Percentiles rank a stretch among this genome's conserved stretches.
phyloP scores from a whole-genome alignment of 805 yeast species.

The Candida bentonensis region DNA sequence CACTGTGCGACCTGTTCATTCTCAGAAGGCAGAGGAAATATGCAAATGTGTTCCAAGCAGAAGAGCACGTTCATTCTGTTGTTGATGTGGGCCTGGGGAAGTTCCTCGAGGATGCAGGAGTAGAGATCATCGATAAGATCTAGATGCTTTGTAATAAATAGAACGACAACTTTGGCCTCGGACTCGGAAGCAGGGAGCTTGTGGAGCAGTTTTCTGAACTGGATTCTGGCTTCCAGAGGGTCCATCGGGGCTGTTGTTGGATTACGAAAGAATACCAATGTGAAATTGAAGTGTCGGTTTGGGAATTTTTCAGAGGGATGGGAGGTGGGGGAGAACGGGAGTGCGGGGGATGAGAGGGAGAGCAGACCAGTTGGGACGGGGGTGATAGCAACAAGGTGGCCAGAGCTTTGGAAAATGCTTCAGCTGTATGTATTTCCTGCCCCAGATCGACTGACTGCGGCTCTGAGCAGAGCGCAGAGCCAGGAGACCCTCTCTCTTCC shows the following conservation, averaged over 20 bases:
- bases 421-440: no score
- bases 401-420: no score
- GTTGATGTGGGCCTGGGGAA: slow-evolving; percentile 34
- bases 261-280: neutral
- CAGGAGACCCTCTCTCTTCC: no score
- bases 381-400: no score
- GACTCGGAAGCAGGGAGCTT: slow-evolving; percentile 44
- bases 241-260: slow-evolving; percentile 38
- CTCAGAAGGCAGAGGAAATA: slow-evolving; percentile 5
- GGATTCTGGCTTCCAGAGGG: slow-evolving; percentile 73
- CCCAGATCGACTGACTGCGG: no score
- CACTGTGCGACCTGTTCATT: neutral
- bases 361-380: neutral
- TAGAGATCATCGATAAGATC: slow-evolving; percentile 57
- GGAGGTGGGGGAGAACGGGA: neutral
- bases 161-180: slow-evolving; percentile 15
- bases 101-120: slow-evolving; percentile 49
- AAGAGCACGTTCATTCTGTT: slow-evolving; percentile 52
- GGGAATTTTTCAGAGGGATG: neutral
- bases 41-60: slow-evolving; percentile 48
- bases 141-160: slow-evolving; percentile 20
- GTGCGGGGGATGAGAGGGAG: neutral
- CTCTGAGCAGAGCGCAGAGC: no score
- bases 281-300: neutral
- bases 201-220: slow-evolving; percentile 54